A percentile compares a stretch with the other conserved stretches of the same genome.
These are phyloP conservation scores for Magnaporthiopsis poae DNA, from an alignment of 2,329 filamentous ascomycete genomes.

Conservation along the genomic window DNA sequence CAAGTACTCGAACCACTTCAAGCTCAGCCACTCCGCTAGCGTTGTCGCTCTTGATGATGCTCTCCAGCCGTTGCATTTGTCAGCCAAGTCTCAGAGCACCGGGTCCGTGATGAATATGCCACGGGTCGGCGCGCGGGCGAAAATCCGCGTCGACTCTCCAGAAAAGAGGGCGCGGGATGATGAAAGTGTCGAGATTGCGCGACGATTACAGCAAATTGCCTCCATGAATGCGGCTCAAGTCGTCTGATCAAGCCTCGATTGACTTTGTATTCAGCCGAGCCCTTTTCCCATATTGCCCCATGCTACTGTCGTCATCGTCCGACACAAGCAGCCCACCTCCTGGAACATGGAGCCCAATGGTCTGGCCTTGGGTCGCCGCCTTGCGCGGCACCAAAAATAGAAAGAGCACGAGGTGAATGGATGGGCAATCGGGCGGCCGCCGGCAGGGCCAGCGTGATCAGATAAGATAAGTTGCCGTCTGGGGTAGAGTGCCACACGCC, in stretches of 20 bases:
- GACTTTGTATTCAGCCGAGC: constrained; percentile 19
- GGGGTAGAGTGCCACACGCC: constrained; percentile 4
- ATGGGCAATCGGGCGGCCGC: too few species aligned
- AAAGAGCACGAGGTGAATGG: neutral
- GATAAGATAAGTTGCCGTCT: constrained; percentile 17
- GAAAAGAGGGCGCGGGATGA: neutral
- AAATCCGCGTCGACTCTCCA: neutral
- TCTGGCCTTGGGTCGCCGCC: neutral
- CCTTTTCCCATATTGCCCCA: constrained; percentile 22
- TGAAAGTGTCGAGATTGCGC: neutral
- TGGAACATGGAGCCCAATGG: neutral
- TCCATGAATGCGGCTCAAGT: neutral
- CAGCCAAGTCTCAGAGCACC: neutral
- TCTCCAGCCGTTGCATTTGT: too few species aligned
- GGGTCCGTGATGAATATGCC: neutral
- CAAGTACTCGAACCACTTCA: too few species aligned
- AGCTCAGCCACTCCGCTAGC: too few species aligned
- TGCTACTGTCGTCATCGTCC: neutral
- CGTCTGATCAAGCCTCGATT: neutral
- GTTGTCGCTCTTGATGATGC: too few species aligned
- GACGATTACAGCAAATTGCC: neutral
- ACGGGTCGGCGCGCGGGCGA: too few species aligned
- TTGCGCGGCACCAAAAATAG: neutral
- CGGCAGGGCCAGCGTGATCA: neutral
- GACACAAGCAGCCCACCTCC: neutral